Percentiles rank a stretch among this genome's conserved stretches.
phyloP scores from a whole-genome alignment of 2,329 filamentous ascomycete species.

The Drechmeria coniospora region DNA sequence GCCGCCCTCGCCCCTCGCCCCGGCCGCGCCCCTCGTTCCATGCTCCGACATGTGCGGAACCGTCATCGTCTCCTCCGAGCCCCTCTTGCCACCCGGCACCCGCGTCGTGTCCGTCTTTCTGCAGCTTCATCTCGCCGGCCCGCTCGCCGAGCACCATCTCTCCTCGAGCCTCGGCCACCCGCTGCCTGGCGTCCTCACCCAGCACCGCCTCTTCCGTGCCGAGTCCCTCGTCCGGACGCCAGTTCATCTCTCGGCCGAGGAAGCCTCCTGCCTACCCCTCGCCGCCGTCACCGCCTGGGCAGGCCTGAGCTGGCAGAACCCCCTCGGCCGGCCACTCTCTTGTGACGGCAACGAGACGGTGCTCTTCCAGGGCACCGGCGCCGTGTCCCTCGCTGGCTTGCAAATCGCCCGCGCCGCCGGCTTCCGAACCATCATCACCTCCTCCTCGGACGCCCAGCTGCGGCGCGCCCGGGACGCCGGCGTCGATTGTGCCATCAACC shows the following conservation, averaged over 20 bases:
- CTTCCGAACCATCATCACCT: constrained; percentile 35
- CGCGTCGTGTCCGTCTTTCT: constrained; percentile 54
- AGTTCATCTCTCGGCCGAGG: constrained; percentile 39
- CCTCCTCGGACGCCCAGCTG: constrained; percentile 36
- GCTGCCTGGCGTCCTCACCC: constrained; percentile 38
- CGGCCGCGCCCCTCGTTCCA: constrained; percentile 35
- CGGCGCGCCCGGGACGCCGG: constrained; percentile 28
- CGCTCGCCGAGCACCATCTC: constrained; percentile 39
- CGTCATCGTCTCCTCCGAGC: constrained; percentile 28
- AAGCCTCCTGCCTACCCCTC: constrained; percentile 45
- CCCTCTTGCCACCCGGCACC: constrained; percentile 37
- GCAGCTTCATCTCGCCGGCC: constrained; percentile 40
- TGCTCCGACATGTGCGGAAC: constrained; percentile 58
- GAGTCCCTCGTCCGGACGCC: constrained; percentile 40
- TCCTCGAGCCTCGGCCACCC: constrained; percentile 44
- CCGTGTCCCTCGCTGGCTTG: constrained; percentile 33
- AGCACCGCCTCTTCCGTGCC: constrained; percentile 44
- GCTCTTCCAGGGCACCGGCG: constrained; percentile 39
- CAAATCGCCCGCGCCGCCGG: constrained; percentile 39
- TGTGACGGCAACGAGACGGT: constrained; percentile 16
- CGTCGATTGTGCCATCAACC: constrained; percentile 39
- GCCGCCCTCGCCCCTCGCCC: constrained; percentile 33
- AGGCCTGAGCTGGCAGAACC: constrained; percentile 35
- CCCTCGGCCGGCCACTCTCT: neutral
- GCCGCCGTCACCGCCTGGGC: constrained; percentile 51